phyloP scores from a whole-genome alignment of 805 yeast genomes.

The Debaryomyces tyrocola region DNA sequence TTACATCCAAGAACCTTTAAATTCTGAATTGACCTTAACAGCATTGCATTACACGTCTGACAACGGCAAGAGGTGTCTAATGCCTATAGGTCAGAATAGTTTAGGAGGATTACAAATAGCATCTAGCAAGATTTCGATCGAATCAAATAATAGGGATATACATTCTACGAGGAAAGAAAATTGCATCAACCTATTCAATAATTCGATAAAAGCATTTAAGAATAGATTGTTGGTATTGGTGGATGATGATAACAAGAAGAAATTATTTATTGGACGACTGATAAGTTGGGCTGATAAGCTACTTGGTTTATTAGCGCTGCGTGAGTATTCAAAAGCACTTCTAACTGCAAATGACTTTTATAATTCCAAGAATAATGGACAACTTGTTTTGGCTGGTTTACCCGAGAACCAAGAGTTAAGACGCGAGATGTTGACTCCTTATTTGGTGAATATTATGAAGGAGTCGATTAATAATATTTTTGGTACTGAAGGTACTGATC shows the following conservation, averaged over 20 bases:
- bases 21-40: not conserved
- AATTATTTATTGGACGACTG: conserved; percentile 58
- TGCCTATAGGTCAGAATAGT: conserved; percentile 3
- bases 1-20: conserved; percentile 9
- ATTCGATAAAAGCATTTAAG: conserved; percentile 21
- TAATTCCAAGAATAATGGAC: conserved; percentile 40
- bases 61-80: not conserved
- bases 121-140: not conserved
- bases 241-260: conserved; percentile 32
- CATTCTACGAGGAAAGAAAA: conserved; percentile 2
- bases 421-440: conserved; percentile 48
- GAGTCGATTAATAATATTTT: conserved; percentile 51
- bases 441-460: conserved; percentile 56
- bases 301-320: conserved; percentile 45
- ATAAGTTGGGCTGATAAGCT: conserved; percentile 72
- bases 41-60: conserved; percentile 4
- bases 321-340: conserved; percentile 57
- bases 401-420: conserved; percentile 48
- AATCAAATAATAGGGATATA: not conserved
- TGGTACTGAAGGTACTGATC: conserved; percentile 15
- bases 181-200: conserved; percentile 6
- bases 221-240: conserved; percentile 21
- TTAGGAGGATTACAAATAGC: not conserved
- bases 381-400: conserved; percentile 54
- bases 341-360: conserved; percentile 54